Conservation (phyloP, 257 asterid genomes). For the Salvia rosmarinus region DNA sequence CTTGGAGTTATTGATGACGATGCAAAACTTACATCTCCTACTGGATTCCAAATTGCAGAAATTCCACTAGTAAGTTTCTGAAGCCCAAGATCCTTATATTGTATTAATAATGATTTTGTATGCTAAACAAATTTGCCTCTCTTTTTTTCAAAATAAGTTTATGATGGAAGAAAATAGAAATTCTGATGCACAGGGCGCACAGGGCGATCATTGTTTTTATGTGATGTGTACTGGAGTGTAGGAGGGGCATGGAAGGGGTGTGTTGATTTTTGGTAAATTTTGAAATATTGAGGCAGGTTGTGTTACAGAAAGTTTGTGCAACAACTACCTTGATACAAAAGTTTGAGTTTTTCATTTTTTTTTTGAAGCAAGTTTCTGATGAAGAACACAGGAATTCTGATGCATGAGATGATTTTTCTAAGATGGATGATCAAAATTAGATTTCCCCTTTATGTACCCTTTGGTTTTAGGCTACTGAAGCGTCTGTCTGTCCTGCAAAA, state of each 20-base stretch:
- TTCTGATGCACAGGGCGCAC: neutral
- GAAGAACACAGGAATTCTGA: neutral
- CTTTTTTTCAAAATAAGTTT: neutral
- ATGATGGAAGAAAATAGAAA: neutral
- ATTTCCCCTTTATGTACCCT: neutral
- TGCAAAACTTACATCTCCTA: conserved; percentile 89
- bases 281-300: neutral
- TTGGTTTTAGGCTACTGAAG: neutral
- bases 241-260: neutral
- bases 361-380: neutral
- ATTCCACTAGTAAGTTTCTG: conserved; percentile 74
- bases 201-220: neutral
- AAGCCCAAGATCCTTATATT: conserved; percentile 7
- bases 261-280: neutral
- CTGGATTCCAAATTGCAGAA: conserved; percentile 96
- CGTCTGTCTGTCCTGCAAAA: neutral
- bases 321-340: too few relatives aligned
- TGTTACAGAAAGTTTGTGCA: neutral
- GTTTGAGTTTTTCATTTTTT: too few relatives aligned
- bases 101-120: conserved; percentile 19
- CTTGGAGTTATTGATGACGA: conserved; percentile 90
- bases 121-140: neutral
- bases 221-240: neutral
- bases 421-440: neutral
- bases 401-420: neutral